Evolutionary conservation across 495 filamentous ascomycete genomes (phyloP), one percentile per base, ranked within the genome.

Genomic region (Lasiosphaeria ovina): DNA sequence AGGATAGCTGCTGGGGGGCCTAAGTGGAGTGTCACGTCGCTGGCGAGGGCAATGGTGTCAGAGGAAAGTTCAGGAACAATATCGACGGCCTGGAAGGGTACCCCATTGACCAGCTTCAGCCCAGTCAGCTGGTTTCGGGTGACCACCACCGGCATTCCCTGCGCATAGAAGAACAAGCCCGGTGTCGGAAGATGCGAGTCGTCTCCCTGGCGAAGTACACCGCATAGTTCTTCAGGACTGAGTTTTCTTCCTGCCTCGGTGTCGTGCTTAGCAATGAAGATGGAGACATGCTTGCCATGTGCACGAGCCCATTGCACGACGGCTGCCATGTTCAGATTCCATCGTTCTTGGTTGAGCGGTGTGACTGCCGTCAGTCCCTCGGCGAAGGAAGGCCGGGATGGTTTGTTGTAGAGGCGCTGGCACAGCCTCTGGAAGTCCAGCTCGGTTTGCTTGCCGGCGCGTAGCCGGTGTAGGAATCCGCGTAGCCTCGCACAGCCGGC

Each of bases 51-150:
- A 16, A 51, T 44, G 48, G 47, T 52, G 48, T 31, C 34, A 9
- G 56, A 14, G 48, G 56, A n/a, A 16, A 52, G 35, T 42, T 58
- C 45, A 35, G 56, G 56, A 31, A 58, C 17, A 48, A 58, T 52
- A 11, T 58, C 56, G 6, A 58, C 45, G 0, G 56, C 34, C 1
- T n/a, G 10, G 10, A 58, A 58, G 17, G 48, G 38, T 17, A 14
- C 56, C 38, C 45, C 34, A 16, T 58, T 58, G 34, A 58, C 45
- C 32, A 58, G 34, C 35, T 58, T 58, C n/a, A n/a, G n/a, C n/a
- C n/a, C n/a, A n/a, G n/a, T n/a, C n/a, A 58, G 36, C 56, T 58
- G 48, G 56, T 58, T 58, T 32, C 34, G 34, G 10, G 56, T 52
- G 12, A 57, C 55, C 55, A 57, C 42, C 11, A 57, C 55, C 32